Base-by-base conservation (phyloP, 2,329 filamentous ascomycete species). In the Fusarium luffae region DNA sequence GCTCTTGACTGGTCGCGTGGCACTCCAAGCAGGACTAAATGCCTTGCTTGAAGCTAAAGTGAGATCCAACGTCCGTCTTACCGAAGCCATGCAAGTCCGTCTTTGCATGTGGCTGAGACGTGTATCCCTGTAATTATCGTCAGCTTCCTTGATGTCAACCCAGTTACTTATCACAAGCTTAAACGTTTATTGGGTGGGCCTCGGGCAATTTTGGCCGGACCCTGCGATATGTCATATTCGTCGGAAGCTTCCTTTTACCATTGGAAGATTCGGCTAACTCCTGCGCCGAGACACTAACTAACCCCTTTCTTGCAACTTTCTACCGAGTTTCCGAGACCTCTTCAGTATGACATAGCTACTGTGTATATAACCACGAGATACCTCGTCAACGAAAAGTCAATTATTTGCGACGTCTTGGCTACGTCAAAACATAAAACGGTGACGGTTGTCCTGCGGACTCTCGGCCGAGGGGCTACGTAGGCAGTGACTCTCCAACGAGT, bases 371-470 rank as follows among this genome's bases (percentile, higher is more conserved):
- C 1, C 7, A 4, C 12, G 10, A 28, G 16, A 2, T 49, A 43
- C 18, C 8, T n/a, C 4, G 6, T 16, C 28, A 16, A 49, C n/a
- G 16, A 37, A 9, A 23, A 32, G 27, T 30, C 25, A 25, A 34
- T 13, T n/a, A 14, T 19, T 51, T 10, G 8, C 23, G 37, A 34
- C 32, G 27, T 13, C 27, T 37, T 18, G 50, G 21, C 8, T 58
- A 47, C 37, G 47, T 50, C 40, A 64, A 34, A 27, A 25, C 16
- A 14, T 28, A 27, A 63, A 41, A 47, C 30, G 21, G 37, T 50
- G 14, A 50, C 25, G 25, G 37, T 7, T 43, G 43, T 13, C 25
- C 8, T 32, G 13, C 12, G 6, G 5, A 37, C 49, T 19, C 10
- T 46, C 12, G 13, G 18, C 25, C 23, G 32, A 18, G 41, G 41